Base-by-base conservation (phyloP, 1,284 basidiomycete species). In the Rhizopogon parksii region DNA sequence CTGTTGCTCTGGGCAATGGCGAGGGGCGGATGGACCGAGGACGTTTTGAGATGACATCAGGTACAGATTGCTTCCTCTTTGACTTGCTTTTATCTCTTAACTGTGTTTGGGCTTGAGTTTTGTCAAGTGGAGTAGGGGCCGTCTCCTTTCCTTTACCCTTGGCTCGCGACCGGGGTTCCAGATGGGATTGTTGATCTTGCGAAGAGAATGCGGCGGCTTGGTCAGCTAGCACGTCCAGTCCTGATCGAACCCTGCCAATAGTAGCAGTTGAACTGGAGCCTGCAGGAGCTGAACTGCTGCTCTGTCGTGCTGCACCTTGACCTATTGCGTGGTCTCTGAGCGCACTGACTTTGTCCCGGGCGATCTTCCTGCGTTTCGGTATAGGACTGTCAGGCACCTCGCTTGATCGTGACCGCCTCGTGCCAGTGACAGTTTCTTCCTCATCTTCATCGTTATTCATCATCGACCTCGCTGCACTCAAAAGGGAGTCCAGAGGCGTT, bases 221-320 rank as follows among this genome's bases (percentile, higher is more conserved):
- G 59, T 87, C 83, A 6, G 85, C 85, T 30, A 87, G 69, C 34
- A 85, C 82, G 57, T 86, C 83, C 58, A 86, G 65, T 4, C 79
- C 83, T 51, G 76, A 80, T 55, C 66, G 71, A 38, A 73, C 60
- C 46, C 73, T 59, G 32, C 63, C 64, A 15, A 14, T 40, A 43
- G 51, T 55, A 46, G 42, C 47, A 45, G 40, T 46, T n/a, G 43
- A 50, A 48, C 34, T 45, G 17, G 42, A 47, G 6, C 46, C 46
- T n/a, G 40, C 7, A 5, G 12, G 21, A 27, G 21, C 43, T 47
- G 7, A 43, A n/a, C 46, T 17, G 24, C 6, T 30, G n/a, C 21
- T 30, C 2, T 14, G 40, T 6, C 47, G 46, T 30, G 39, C 21
- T 43, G 24, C 43, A 46, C 17, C 21, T 17, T 30, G 43, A 17